Evolutionary conservation across 169 alveolate species (phyloP), one percentile per base, ranked within the genome.

Genomic region (Toxoplasma gondii): DNA sequence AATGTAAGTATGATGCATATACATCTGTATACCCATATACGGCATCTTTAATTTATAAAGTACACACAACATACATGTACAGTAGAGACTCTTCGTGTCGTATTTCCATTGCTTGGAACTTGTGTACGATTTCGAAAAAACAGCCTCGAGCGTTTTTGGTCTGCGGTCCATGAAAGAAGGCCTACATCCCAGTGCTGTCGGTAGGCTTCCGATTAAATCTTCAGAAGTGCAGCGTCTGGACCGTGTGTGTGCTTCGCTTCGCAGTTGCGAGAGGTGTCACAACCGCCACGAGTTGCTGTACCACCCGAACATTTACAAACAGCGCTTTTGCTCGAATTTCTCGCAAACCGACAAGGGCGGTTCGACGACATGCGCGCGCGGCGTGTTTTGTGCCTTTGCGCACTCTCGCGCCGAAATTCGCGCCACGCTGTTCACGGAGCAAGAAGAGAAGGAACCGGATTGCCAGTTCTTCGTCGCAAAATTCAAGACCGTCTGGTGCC

Each of bases 401-500:
- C 97, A 95, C 69, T 38, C 95, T 29, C 84, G 97, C 0, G 96
- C 88, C 86, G 96, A 94, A 81, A 90, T 93, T 38, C 88, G 93
- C 1, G 88, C 92, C 19, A 58, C 91, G 31, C 91, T 93, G 39
- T 88, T 93, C 70, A 82, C 83, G 12, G 69, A 38, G 41, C 44
- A 93, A 39, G 95, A 93, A 53, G 95, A 93, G 78, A 54, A 38
- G 39, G 38, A 78, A 17, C 95, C 94, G 39, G 90, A 92, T 69
- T 24, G 78, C 41, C 86, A 54, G 41, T 70, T 74, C 53, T 92
- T 74, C 83, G 93, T 95, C 88, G 58, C 90, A 88, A 88, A 94
- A 70, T 96, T 94, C 96, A 96, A 96, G 92, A 96, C 97, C 74
- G 90, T 93, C 54, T 96, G 97, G 97, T 96, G 97, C 43, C 97